phyloP scores from a whole-genome alignment of 2,329 filamentous ascomycete species.

The Sporothrix phasma region DNA sequence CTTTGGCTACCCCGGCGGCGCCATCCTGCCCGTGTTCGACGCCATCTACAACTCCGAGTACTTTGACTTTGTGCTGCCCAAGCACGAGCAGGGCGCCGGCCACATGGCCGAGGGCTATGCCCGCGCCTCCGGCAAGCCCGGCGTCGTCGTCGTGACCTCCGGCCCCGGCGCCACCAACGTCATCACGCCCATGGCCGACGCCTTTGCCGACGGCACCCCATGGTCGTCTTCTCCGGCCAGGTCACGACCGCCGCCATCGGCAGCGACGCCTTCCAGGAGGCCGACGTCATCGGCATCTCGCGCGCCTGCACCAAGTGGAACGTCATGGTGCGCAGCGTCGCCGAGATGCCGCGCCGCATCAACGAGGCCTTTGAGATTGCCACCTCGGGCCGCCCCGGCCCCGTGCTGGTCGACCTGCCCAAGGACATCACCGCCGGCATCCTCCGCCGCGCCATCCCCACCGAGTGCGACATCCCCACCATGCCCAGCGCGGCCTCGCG shows the following conservation, averaged over 20 bases:
- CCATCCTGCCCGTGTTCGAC: constrained; percentile 95
- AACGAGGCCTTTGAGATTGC: constrained; percentile 98
- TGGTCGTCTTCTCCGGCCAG: constrained; percentile 94
- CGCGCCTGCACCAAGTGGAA: constrained; percentile 98
- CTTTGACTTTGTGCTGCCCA: constrained; percentile 90
- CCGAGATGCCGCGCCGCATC: constrained; percentile 84
- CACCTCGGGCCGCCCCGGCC: constrained; percentile 84
- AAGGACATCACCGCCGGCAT: constrained; percentile 91
- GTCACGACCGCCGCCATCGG: constrained; percentile 84
- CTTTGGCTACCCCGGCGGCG: constrained; percentile 88
- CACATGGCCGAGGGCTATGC: constrained; percentile 99
- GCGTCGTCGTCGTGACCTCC: constrained; percentile 93
- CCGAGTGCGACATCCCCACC: constrained; percentile 59
- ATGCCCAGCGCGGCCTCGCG: constrained; percentile 80
- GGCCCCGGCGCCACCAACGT: constrained; percentile 95
- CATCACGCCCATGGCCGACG: constrained; percentile 92
- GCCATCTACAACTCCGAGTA: constrained; percentile 97
- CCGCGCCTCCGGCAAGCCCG: constrained; percentile 82
- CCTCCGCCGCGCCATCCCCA: constrained; percentile 74
- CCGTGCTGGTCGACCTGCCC: constrained; percentile 88
- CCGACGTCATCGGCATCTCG: constrained; percentile 87
- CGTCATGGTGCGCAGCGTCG: constrained; percentile 92
- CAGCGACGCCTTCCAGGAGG: constrained; percentile 94
- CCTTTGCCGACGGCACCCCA: constrained; percentile 90
- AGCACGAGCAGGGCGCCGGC: constrained; percentile 94